A percentile compares a stretch with the other conserved stretches of the same genome.
Conservation (phyloP, 352 stramenopile species). For the Phytopythium boreale region DNA sequence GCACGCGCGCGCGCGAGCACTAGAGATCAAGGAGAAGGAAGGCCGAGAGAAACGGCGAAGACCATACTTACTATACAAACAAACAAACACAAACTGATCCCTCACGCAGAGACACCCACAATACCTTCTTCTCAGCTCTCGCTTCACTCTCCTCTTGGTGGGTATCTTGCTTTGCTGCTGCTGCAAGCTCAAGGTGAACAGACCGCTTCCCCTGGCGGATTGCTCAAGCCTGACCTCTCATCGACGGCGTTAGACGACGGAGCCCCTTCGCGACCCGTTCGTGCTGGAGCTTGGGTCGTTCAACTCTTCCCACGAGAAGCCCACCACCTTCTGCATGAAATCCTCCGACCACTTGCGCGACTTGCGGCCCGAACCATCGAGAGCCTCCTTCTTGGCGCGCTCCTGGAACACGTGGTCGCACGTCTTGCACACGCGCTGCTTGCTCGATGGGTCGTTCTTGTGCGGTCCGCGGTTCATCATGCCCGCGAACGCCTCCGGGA, state of each 20-base stretch:
- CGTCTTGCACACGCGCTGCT: conserved; percentile 75
- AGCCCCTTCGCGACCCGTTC: conserved; percentile 28
- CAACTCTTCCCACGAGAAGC: conserved; percentile 64
- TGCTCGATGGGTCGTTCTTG: conserved; percentile 37
- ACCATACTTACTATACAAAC: conserved; percentile 6
- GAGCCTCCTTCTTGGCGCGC: conserved; percentile 39
- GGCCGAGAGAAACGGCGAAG: not conserved
- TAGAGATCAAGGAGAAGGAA: not conserved
- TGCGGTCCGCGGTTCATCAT: conserved; percentile 34
- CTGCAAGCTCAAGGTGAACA: not conserved
- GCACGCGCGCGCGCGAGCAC: not conserved
- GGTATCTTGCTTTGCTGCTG: not conserved
- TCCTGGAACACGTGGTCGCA: conserved; percentile 76
- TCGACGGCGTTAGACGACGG: conserved; percentile 14
- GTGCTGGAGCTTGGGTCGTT: conserved; percentile 27
- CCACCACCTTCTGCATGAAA: conserved; percentile 62
- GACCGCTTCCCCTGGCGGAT: conserved; percentile 1
- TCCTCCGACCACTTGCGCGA: conserved; percentile 47
- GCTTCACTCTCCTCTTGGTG: not conserved
- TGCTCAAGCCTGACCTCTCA: not conserved
- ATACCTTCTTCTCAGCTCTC: not conserved
- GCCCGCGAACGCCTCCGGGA: conserved; percentile 56
- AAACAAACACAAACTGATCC: not conserved
- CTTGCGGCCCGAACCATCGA: conserved; percentile 13
- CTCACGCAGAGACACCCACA: not conserved